These are phyloP conservation scores for Coemansia sp. DNA, from an alignment of 192 early-diverging fungal species.

Conservation along the genomic window DNA sequence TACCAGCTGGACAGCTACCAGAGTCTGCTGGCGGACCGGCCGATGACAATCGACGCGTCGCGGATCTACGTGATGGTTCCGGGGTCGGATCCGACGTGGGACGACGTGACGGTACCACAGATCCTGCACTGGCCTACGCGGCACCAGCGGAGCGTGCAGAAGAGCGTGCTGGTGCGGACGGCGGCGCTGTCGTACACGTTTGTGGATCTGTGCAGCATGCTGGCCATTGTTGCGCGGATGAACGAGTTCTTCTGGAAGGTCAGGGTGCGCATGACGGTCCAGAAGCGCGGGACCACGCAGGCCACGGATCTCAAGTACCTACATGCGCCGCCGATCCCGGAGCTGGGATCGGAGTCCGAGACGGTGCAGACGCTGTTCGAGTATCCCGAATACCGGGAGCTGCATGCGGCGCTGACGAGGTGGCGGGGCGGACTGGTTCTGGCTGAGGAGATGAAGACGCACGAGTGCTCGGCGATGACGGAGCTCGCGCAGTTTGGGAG, in stretches of 20 bases:
- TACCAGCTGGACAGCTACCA: constrained; percentile 56
- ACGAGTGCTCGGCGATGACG: constrained; percentile 5
- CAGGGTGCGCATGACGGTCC: constrained; percentile 19
- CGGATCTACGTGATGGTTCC: constrained; percentile 39
- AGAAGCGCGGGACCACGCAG: constrained; percentile 12
- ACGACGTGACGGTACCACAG: constrained; percentile 46
- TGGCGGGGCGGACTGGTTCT: constrained; percentile 36
- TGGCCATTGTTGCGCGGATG: constrained; percentile 31
- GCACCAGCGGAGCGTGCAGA: constrained; percentile 23
- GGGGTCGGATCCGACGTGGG: constrained; percentile 44
- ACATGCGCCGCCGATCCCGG: not conserved
- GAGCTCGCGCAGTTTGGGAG: constrained; percentile 26
- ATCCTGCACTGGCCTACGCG: constrained; percentile 42
- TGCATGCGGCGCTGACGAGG: constrained; percentile 21
- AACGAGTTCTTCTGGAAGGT: constrained; percentile 48
- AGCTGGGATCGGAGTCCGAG: constrained; percentile 2
- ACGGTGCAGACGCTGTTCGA: constrained; percentile 27
- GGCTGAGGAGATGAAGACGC: constrained; percentile 24
- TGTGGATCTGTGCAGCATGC: constrained; percentile 37
- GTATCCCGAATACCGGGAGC: constrained; percentile 31
- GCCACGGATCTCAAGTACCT: constrained; percentile 28
- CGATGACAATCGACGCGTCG: constrained; percentile 36
- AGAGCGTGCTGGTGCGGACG: constrained; percentile 17
- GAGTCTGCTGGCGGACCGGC: constrained; percentile 45
- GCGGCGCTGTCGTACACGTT: constrained; percentile 47